Evolutionary conservation across 2,329 filamentous ascomycete genomes (phyloP).

Genomic region (Hypoxylon sp.): DNA sequence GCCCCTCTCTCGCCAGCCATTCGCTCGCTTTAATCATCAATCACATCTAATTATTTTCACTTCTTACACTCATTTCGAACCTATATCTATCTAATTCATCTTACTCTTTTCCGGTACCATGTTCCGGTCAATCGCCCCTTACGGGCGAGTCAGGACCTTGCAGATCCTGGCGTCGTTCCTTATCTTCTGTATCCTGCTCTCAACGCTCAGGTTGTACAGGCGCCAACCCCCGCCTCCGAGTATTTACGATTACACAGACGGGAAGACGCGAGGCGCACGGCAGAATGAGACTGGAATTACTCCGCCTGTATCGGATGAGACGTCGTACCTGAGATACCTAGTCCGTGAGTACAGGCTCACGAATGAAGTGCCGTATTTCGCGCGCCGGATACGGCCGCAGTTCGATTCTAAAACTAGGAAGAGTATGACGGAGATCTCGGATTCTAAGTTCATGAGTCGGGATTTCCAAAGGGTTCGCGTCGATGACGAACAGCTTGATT

Average conservation of each 20-base stretch:
- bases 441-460: conserved; percentile 30
- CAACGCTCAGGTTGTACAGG: conserved; percentile 25
- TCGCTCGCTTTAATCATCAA: conserved; percentile 1
- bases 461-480: conserved; percentile 39
- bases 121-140: conserved; percentile 34
- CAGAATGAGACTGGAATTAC: conserved; percentile 34
- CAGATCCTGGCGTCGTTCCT: conserved; percentile 33
- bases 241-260: conserved; percentile 48
- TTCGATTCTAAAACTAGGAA: conserved; percentile 32
- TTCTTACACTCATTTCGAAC: conserved; percentile 18
- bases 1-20: conserved; percentile 7
- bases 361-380: conserved; percentile 44
- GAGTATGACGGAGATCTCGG: conserved; percentile 44
- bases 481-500: conserved; percentile 39
- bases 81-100: background rate
- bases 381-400: conserved; percentile 42
- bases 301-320: conserved; percentile 37
- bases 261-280: conserved; percentile 42
- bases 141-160: conserved; percentile 25
- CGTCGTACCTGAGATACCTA: conserved; percentile 46
- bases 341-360: conserved; percentile 47
- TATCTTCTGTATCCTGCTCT: conserved; percentile 35
- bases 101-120: conserved; percentile 16
- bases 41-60: background rate
- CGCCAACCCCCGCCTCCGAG: conserved; percentile 30